Percentiles rank a stretch among this genome's conserved stretches.
Conservation (phyloP, 2,329 filamentous ascomycete species). For the Ceratocystis harringtonii region DNA sequence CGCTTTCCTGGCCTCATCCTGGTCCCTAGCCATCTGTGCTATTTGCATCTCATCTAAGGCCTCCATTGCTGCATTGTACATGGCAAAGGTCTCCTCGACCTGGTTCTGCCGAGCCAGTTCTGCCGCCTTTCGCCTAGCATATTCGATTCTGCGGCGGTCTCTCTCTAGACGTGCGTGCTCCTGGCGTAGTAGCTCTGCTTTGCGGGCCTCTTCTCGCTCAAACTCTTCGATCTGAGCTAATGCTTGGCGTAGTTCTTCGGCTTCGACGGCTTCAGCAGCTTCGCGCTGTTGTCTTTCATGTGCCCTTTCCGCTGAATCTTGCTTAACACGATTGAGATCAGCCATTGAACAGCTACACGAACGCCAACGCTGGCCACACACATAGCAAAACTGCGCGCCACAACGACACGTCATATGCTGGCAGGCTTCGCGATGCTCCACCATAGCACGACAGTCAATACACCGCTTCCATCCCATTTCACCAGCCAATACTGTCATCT, state of each 20-base stretch:
- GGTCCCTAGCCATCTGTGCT: conserved; percentile 26
- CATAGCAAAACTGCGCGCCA: conserved; percentile 69
- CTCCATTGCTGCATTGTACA: conserved; percentile 26
- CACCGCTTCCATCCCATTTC: conserved; percentile 63
- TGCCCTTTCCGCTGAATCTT: conserved; percentile 24
- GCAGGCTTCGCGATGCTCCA: conserved; percentile 66
- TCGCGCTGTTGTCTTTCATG: conserved; percentile 24
- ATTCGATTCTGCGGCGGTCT: conserved; percentile 28
- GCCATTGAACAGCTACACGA: conserved; percentile 49
- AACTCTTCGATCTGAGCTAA: conserved; percentile 34
- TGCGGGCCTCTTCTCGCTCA: conserved; percentile 32
- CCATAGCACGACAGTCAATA: conserved; percentile 50
- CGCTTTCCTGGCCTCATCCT: conserved; percentile 25
- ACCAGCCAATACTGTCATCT: conserved; percentile 46
- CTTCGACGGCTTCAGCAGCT: conserved; percentile 24
- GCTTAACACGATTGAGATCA: conserved; percentile 31
- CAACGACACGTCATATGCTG: conserved; percentile 82
- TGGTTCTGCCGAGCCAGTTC: conserved; percentile 27
- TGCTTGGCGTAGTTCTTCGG: conserved; percentile 27
- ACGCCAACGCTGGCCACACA: conserved; percentile 58
- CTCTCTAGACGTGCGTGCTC: conserved; percentile 29
- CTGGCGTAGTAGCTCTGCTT: conserved; percentile 27
- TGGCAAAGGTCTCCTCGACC: conserved; percentile 25
- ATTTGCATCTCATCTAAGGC: conserved; percentile 31
- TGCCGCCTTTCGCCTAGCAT: conserved; percentile 23